Conservation (phyloP, 1,139 yeast genomes). For the Pichia sp. region DNA sequence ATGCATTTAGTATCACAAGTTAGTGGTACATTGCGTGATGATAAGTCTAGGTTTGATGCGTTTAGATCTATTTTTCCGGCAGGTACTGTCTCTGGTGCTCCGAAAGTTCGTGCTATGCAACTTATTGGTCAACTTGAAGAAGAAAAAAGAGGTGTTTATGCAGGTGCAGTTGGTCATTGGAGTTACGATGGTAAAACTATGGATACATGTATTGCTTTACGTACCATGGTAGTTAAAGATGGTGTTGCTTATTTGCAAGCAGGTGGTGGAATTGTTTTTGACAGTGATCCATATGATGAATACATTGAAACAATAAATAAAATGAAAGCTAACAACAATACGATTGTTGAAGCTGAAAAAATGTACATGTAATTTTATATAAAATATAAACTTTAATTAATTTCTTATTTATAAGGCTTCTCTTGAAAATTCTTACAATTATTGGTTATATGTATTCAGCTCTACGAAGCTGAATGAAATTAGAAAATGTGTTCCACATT, state of each 20-base stretch:
- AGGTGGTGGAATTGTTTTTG: conserved; percentile 96
- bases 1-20: conserved; percentile 96
- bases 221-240: conserved; percentile 94
- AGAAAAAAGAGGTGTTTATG: conserved; percentile 93
- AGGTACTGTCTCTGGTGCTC: conserved; percentile 98
- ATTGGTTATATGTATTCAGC: too few relatives aligned
- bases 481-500: too few relatives aligned
- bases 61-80: conserved; percentile 97
- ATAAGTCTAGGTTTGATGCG: conserved; percentile 88
- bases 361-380: conserved; percentile 13
- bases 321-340: conserved; percentile 87
- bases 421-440: too few relatives aligned
- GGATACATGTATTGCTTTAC: conserved; percentile 95
- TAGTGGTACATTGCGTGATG: conserved; percentile 79
- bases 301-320: conserved; percentile 95
- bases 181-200: conserved; percentile 86
- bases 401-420: too few relatives aligned
- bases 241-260: conserved; percentile 92
- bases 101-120: conserved; percentile 95
- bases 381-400: too few relatives aligned
- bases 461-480: too few relatives aligned
- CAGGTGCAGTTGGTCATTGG: conserved; percentile 99
- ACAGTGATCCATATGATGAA: conserved; percentile 93
- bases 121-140: conserved; percentile 81
- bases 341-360: conserved; percentile 84